phyloP scores from a whole-genome alignment of 2,329 filamentous ascomycete genomes.

The Penicillium sp. region DNA sequence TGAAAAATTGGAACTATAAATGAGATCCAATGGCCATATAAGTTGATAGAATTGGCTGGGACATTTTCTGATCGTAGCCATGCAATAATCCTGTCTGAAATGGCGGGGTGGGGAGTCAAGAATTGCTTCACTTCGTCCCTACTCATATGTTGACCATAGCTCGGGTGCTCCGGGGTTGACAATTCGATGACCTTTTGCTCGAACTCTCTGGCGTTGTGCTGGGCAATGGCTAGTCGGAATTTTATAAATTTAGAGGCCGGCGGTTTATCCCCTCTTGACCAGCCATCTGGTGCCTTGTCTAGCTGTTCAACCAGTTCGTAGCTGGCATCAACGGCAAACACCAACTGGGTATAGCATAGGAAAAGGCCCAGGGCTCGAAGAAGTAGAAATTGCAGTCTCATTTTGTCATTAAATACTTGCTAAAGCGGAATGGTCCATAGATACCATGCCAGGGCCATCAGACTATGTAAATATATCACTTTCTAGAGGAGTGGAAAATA shows the following conservation, averaged over 20 bases:
- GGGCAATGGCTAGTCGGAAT: slow-evolving; percentile 44
- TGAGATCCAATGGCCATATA: slow-evolving; percentile 54
- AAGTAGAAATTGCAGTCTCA: background rate
- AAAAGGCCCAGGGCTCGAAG: slow-evolving; percentile 10
- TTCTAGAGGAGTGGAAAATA: background rate
- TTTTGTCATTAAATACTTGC: background rate
- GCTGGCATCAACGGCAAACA: background rate
- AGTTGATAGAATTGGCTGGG: slow-evolving; percentile 37
- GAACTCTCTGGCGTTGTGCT: slow-evolving; percentile 45
- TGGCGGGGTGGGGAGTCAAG: slow-evolving; percentile 45
- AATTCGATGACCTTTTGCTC: slow-evolving; percentile 54
- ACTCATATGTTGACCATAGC: slow-evolving; percentile 56
- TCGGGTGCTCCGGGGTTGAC: slow-evolving; percentile 51
- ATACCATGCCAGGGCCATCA: background rate
- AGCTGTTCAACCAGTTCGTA: slow-evolving; percentile 27
- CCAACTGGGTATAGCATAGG: slow-evolving; percentile 3
- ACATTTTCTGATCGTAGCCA: slow-evolving; percentile 52
- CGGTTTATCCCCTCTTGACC: slow-evolving; percentile 24
- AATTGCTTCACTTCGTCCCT: slow-evolving; percentile 51
- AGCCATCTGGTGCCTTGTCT: slow-evolving; percentile 26
- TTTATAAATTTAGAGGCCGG: slow-evolving; percentile 36
- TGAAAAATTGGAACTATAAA: slow-evolving; percentile 37
- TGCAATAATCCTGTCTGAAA: slow-evolving; percentile 42
- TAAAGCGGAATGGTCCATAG: background rate
- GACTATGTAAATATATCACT: background rate